A percentile compares a stretch with the other conserved stretches of the same genome.
Conservation (phyloP, 352 stramenopile species). For the Phytophthora podocarpi region DNA sequence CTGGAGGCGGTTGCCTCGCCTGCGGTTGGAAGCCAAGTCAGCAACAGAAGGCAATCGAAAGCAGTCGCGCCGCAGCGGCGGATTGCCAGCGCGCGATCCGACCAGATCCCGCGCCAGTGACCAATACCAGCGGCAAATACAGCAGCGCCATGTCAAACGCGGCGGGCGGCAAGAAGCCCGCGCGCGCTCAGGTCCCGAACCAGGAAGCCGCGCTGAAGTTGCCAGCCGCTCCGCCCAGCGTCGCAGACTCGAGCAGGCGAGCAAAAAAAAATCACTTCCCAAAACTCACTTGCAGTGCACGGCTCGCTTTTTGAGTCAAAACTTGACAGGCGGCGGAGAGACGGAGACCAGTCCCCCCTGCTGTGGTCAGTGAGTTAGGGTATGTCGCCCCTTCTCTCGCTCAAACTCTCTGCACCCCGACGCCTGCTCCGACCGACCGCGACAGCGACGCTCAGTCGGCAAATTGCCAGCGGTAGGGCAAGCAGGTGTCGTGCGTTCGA, state of each 20-base stretch:
- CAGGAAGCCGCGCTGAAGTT: slow-evolving; percentile 25
- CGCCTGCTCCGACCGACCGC: slow-evolving; percentile 10
- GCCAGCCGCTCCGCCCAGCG: slow-evolving; percentile 13
- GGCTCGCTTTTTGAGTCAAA: neutral
- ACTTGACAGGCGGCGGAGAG: slow-evolving; percentile 20
- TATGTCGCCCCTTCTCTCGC: slow-evolving; percentile 9
- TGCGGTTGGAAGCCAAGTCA: slow-evolving; percentile 6
- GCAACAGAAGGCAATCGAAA: neutral
- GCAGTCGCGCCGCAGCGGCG: neutral
- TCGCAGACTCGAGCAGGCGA: slow-evolving; percentile 21
- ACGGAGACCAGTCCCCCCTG: slow-evolving; percentile 3
- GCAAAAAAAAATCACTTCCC: slow-evolving; percentile 21
- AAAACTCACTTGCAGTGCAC: too few relatives aligned
- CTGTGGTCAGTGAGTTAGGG: slow-evolving; percentile 31
- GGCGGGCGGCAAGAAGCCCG: neutral
- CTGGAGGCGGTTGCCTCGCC: slow-evolving; percentile 14
- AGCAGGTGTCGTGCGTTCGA: neutral
- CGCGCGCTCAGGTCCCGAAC: neutral
- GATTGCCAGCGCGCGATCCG: slow-evolving; percentile 13
- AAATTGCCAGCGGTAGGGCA: slow-evolving; percentile 18
- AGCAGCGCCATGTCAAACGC: neutral
- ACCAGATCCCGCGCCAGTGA: slow-evolving; percentile 26
- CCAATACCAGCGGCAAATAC: neutral
- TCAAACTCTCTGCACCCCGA: slow-evolving; percentile 11
- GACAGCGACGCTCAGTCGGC: slow-evolving; percentile 18